These are phyloP conservation scores for Hypomyces perniciosus DNA, from an alignment of 2,329 filamentous ascomycete genomes.

Conservation along the genomic window DNA sequence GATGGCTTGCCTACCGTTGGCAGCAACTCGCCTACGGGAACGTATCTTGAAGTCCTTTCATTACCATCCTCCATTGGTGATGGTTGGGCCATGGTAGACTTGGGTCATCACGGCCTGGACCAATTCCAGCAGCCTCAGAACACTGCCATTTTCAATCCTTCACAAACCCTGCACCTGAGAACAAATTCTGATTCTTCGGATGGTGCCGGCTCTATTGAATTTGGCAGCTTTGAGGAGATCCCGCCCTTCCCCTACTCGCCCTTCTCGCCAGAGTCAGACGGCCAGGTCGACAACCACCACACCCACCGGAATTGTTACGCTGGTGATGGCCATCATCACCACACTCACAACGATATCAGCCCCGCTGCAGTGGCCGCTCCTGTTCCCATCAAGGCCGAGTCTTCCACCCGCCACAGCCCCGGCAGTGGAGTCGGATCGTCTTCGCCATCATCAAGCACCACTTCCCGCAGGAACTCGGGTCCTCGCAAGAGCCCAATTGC, in stretches of 20 bases:
- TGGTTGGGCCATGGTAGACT: constrained; percentile 78
- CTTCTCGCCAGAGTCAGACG: constrained; percentile 77
- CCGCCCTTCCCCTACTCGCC: constrained; percentile 65
- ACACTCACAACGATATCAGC: constrained; percentile 53
- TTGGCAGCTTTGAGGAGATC: constrained; percentile 79
- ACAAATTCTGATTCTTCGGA: constrained; percentile 83
- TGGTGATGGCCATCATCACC: constrained; percentile 47
- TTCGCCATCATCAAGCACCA: constrained; percentile 56
- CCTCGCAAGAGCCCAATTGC: constrained; percentile 71
- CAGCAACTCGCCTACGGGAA: constrained; percentile 40
- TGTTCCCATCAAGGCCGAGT: constrained; percentile 58
- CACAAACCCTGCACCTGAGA: constrained; percentile 81
- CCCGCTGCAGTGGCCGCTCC: constrained; percentile 62
- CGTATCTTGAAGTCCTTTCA: constrained; percentile 79
- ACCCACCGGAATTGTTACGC: constrained; percentile 58
- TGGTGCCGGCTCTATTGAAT: constrained; percentile 56
- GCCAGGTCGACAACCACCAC: constrained; percentile 52
- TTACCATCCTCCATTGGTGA: constrained; percentile 76
- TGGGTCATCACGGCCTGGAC: constrained; percentile 61
- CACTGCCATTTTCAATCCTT: constrained; percentile 80
- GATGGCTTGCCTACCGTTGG: constrained; percentile 38
- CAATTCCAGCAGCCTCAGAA: constrained; percentile 52
- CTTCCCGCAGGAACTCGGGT: constrained; percentile 58
- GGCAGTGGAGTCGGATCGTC: constrained; percentile 54
- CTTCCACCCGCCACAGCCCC: constrained; percentile 49